These are phyloP conservation scores for Periglandula ipomoeae DNA, from an alignment of 2,329 filamentous ascomycete genomes.

Conservation along the genomic window DNA sequence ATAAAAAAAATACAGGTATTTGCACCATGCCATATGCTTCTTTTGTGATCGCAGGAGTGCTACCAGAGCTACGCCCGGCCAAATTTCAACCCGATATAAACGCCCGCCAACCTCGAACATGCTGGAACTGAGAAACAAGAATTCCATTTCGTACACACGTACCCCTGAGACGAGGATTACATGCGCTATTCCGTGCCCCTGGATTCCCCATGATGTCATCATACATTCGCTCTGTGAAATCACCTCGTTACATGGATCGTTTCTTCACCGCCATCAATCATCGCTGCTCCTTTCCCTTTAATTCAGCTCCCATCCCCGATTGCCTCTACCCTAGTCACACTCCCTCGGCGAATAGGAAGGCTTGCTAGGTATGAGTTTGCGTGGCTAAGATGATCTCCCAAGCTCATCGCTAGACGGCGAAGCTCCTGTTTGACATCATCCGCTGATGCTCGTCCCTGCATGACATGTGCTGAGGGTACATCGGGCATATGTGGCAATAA, in stretches of 20 bases:
- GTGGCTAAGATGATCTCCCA: slow-evolving; percentile 38
- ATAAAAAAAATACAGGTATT: neutral
- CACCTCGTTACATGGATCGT: too few relatives aligned
- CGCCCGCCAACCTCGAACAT: neutral
- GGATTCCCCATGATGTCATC: neutral
- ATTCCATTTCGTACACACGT: neutral
- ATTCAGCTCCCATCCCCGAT: slow-evolving; percentile 1
- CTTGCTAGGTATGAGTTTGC: slow-evolving; percentile 35
- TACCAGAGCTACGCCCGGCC: neutral
- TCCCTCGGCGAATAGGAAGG: slow-evolving; percentile 27
- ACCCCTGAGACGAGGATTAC: neutral
- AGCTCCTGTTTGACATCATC: slow-evolving; percentile 44
- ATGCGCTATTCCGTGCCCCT: neutral
- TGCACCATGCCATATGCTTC: neutral
- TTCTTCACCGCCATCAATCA: neutral
- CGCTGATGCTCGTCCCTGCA: slow-evolving; percentile 43
- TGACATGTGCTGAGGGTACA: slow-evolving; percentile 40
- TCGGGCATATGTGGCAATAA: slow-evolving; percentile 29
- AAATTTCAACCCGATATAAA: neutral
- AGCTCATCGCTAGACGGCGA: slow-evolving; percentile 38
- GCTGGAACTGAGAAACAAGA: neutral
- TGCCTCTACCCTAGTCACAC: slow-evolving; percentile 17
- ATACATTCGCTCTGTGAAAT: neutral
- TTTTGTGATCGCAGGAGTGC: neutral
- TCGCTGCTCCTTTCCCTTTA: neutral